Evolutionary conservation across 148 eudicot genomes (phyloP), one percentile per base, ranked within the genome.

Genomic region (Simmondsia chinensis): DNA sequence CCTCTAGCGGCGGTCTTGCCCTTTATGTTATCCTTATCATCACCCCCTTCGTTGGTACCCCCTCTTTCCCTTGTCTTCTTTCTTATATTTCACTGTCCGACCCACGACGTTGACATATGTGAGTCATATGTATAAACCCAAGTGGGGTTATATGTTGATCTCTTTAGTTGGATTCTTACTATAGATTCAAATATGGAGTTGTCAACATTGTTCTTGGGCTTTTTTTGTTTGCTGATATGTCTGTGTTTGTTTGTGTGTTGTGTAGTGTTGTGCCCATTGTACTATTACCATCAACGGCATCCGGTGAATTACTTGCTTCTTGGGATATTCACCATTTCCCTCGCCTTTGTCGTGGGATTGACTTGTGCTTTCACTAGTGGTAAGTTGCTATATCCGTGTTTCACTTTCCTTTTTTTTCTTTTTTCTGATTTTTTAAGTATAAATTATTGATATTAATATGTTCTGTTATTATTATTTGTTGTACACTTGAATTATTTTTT

Each of bases 241-340:
- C n/a, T 48, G 10, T 36, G 23, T 56, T 24, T 31, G n/a, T 42
- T n/a, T n/a, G n/a, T n/a, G n/a, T 43, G 32, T 48, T 9, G 0
- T 57, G 60, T 34, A 79, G 94, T 71, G 30, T 30, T 82, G 54
- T 75, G 70, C 51, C 86, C 93, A 17, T 50, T 82, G 68, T 70
- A 58, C 22, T 75, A 48, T 57, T 78, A 75, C 39, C 71, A 69
- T 40, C 69, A 75, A 37, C 53, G 33, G 20, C 86, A 78, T 42
- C 94, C 94, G 1, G 71, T 78, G 40, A 82, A 82, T 35, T 75
- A 60, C 33, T 1, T 82, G 33, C 75, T 82, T 9, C 86, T 82
- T 28, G 82, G 75, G 32, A 34, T 82, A 2, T 78, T 82, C 63
- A 82, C 86, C 2, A 8, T 78, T 24, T 21, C 77, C 21, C 55